Conservation (phyloP, 768 basidiomycete genomes). For the Suillus placidus region DNA sequence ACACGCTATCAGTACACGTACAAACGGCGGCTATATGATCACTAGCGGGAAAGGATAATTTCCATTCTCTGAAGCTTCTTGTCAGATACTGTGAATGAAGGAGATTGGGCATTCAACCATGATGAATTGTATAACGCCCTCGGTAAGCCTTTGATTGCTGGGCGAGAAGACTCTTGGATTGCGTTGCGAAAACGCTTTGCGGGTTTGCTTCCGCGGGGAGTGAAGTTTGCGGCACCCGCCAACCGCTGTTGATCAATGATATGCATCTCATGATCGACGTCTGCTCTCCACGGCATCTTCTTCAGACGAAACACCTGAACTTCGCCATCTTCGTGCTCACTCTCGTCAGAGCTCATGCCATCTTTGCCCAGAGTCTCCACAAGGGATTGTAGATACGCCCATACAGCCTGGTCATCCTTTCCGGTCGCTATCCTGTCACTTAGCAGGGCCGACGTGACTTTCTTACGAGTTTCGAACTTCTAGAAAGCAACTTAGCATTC, state of each 20-base stretch:
- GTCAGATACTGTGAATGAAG: neutral
- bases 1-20: neutral
- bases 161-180: neutral
- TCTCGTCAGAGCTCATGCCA: too few relatives aligned
- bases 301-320: neutral
- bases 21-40: neutral
- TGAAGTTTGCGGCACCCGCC: neutral
- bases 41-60: neutral
- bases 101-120: neutral
- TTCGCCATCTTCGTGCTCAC: slow-evolving; percentile 3
- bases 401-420: too few relatives aligned
- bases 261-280: neutral
- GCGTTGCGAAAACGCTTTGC: neutral
- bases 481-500: too few relatives aligned
- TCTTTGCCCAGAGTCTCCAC: too few relatives aligned
- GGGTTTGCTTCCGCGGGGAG: neutral
- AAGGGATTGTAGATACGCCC: too few relatives aligned
- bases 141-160: neutral
- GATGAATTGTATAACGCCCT: neutral
- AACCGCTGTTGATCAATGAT: neutral
- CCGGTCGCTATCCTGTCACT: too few relatives aligned
- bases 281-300: neutral
- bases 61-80: neutral
- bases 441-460: too few relatives aligned
- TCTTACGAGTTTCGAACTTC: too few relatives aligned